Evolutionary conservation across 768 basidiomycete species (phyloP).

Genomic region (Xerocomus potaroensis): DNA sequence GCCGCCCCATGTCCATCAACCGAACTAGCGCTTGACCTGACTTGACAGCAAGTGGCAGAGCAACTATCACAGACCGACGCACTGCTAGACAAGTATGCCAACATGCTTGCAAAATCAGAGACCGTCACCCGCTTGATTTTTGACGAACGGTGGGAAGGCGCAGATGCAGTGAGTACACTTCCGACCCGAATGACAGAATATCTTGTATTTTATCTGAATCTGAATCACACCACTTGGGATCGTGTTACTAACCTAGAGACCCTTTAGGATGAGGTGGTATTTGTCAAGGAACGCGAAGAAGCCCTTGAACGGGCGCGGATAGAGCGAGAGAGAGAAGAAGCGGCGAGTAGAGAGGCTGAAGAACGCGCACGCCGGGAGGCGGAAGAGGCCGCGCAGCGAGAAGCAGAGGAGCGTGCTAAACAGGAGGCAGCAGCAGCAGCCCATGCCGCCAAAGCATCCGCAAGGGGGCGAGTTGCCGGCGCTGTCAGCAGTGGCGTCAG

Average conservation of each 20-base stretch:
- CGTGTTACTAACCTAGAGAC: neutral
- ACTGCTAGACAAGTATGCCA: constrained; percentile 71
- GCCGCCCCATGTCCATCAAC: constrained; percentile 12
- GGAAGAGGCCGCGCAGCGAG: constrained; percentile 35
- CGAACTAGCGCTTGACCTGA: neutral
- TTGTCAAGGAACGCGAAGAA: constrained; percentile 43
- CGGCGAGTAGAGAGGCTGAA: constrained; percentile 39
- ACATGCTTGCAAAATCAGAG: constrained; percentile 66
- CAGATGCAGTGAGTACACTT: constrained; percentile 62
- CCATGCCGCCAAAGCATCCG: constrained; percentile 22
- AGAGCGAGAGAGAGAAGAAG: constrained; percentile 35
- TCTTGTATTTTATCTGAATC: neutral
- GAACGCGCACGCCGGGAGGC: constrained; percentile 30
- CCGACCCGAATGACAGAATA: no score
- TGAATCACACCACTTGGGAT: neutral
- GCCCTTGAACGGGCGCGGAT: constrained; percentile 23
- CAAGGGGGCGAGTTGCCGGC: constrained; percentile 42
- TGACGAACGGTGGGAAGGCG: constrained; percentile 74
- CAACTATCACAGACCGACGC: constrained; percentile 71
- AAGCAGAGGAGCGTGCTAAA: constrained; percentile 47
- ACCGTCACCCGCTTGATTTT: constrained; percentile 63
- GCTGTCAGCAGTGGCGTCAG: constrained; percentile 53
- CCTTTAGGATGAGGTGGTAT: constrained; percentile 53
- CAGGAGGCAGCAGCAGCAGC: constrained; percentile 42
- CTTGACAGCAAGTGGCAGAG: constrained; percentile 52